Base-by-base conservation (phyloP, 2,329 filamentous ascomycete species). In the Fusarium udum region DNA sequence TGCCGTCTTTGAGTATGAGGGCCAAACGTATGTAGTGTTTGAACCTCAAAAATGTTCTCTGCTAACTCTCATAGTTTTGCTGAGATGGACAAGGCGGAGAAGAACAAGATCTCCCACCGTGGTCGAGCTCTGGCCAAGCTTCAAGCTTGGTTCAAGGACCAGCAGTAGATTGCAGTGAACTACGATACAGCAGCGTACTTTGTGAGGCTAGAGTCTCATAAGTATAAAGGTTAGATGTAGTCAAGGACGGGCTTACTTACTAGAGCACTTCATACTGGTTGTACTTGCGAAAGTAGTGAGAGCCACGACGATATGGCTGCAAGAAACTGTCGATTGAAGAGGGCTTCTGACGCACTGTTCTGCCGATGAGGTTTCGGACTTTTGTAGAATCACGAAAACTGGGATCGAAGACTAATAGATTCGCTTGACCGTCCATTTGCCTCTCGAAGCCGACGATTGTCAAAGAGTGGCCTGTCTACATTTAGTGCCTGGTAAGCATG, bases 51-150 rank as follows among this genome's bases (percentile, higher is more conserved):
- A 11, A 18, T 22, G 14, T 59, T 28, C 26, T 31, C 28, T 24
- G 53, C 75, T 78, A 39, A 78, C 65, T 14, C 34, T 49, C 13
- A 4, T 49, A 92, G 90, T 6, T 92, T 97, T 81, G 96, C 96
- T 34, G 96, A 99, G 85, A 99, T 99, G 96, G 92, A 94, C 58
- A 95, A 93, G 82, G 84, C 81, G 15, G 90, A 91, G 80, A 97
- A 97, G 90, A 99, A 98, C 85, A 90, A 91, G 79, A 94, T 99
- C 78, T 98, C 95, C 32, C 96, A 99, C 84, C 92, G 96, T 48
- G 92, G 89, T 74, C 93, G 92, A 79, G 96, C 96, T n/a, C 85
- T 99, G 60, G 88, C 91, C 73, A 97, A 97, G 84, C 87, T 99
- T 72, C 93, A 94, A 79, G 87, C 86, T 40, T 98, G 95, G 94